A percentile compares a stretch with the other conserved stretches of the same genome.
phyloP scores from a whole-genome alignment of 768 basidiomycete species.

The Phylloporus arenicola region DNA sequence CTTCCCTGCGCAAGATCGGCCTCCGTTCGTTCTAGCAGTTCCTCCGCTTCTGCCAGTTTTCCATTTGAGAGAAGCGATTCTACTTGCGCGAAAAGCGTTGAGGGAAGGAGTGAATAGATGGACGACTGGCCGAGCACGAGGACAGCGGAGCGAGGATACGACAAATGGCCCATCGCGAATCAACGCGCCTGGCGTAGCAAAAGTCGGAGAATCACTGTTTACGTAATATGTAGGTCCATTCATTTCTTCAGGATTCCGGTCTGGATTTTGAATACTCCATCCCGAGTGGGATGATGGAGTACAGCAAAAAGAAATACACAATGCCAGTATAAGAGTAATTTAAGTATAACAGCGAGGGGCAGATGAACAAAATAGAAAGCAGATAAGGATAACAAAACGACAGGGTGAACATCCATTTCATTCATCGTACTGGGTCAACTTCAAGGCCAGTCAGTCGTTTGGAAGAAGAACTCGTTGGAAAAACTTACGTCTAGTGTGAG shows the following conservation, averaged over 20 bases:
- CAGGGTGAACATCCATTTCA: constrained; percentile 6
- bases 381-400: constrained; percentile 24
- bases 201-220: constrained; percentile 1
- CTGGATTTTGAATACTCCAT: too few species aligned
- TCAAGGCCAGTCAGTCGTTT: constrained; percentile 7
- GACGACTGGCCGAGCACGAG: constrained; percentile 58
- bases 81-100: constrained; percentile 67
- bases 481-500: constrained; percentile 80
- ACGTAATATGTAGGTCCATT: constrained; percentile 8
- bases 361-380: constrained; percentile 3
- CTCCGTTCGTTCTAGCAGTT: constrained; percentile 54
- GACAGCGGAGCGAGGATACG: constrained; percentile 63
- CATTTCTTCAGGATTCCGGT: too few species aligned
- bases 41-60: constrained; percentile 57
- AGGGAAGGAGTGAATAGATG: constrained; percentile 61
- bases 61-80: constrained; percentile 64
- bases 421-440: constrained; percentile 28
- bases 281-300: too few species aligned
- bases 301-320: constrained; percentile 2
- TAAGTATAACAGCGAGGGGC: background rate
- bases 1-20: constrained; percentile 21
- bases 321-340: background rate
- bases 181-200: background rate
- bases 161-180: constrained; percentile 22
- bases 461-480: background rate